Evolutionary conservation across 495 filamentous ascomycete species (phyloP).

Genomic region (Podospora bellae-mahoneyi): DNA sequence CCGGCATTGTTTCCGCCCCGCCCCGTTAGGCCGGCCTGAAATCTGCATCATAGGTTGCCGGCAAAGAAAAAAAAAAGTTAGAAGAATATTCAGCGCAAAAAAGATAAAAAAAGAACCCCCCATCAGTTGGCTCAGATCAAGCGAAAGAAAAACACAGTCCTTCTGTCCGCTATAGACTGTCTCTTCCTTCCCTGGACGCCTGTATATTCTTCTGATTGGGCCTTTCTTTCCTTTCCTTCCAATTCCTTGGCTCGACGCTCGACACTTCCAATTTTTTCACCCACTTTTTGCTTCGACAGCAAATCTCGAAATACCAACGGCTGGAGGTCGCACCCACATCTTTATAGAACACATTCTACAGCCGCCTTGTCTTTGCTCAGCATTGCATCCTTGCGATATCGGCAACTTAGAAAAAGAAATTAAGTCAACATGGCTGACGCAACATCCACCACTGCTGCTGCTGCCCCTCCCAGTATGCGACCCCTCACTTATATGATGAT

Average conservation of each 20-base stretch:
- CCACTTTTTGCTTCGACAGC: conserved; percentile 16
- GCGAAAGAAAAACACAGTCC: conserved; percentile 1
- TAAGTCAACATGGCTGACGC: conserved; percentile 21
- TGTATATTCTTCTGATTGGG: conserved; percentile 1
- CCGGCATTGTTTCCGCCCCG: conserved; percentile 16
- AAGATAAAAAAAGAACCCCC: conserved; percentile 7
- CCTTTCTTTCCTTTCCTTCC: conserved; percentile 1
- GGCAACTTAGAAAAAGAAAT: neutral
- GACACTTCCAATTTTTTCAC: conserved; percentile 6
- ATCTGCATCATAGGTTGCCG: conserved; percentile 25
- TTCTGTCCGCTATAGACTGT: conserved; percentile 1
- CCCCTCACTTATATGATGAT: neutral
- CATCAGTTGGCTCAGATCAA: neutral
- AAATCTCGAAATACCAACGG: neutral
- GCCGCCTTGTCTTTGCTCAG: neutral
- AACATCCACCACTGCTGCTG: conserved; percentile 10
- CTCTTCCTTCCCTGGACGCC: neutral
- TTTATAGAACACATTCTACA: neutral
- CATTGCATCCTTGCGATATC: conserved; percentile 6
- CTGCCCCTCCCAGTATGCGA: conserved; percentile 20
- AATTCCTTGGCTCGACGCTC: conserved; percentile 1
- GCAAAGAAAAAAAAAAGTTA: conserved; percentile 24
- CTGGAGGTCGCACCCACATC: neutral
- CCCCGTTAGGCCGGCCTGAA: conserved; percentile 17
- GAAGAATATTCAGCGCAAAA: conserved; percentile 12